Percentiles rank a stretch among this genome's conserved stretches.
These are phyloP conservation scores for Phaeoacremonium minimum DNA, from an alignment of 2,329 filamentous ascomycete species.

Conservation along the genomic window DNA sequence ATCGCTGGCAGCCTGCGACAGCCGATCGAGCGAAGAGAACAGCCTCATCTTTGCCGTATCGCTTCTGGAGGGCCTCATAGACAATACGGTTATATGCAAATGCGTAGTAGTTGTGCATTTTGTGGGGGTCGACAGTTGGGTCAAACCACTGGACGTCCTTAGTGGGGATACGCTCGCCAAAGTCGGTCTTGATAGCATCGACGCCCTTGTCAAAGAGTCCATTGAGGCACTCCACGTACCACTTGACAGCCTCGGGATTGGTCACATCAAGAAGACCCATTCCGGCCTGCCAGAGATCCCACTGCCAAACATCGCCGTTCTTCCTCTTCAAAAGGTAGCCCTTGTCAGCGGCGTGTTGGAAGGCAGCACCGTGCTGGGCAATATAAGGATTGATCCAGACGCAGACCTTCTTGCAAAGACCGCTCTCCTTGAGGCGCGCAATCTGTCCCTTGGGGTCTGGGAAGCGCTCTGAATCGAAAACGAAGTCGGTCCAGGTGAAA, in stretches of 20 bases:
- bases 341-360: constrained; percentile 55
- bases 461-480: constrained; percentile 62
- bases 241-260: constrained; percentile 59
- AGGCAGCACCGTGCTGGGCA: constrained; percentile 61
- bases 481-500: constrained; percentile 69
- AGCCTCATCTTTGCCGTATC: constrained; percentile 44
- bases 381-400: constrained; percentile 75
- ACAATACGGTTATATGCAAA: constrained; percentile 65
- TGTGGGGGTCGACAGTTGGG: constrained; percentile 54
- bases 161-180: constrained; percentile 64
- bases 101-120: constrained; percentile 71
- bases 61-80: constrained; percentile 55
- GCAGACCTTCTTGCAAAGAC: constrained; percentile 56
- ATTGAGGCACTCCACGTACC: constrained; percentile 59
- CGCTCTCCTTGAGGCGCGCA: constrained; percentile 53
- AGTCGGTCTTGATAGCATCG: constrained; percentile 68
- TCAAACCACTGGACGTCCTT: constrained; percentile 53
- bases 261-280: constrained; percentile 71
- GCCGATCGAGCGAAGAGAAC: constrained; percentile 62
- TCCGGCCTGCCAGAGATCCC: constrained; percentile 69
- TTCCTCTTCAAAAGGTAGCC: constrained; percentile 65
- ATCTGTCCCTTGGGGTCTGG: constrained; percentile 61
- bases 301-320: constrained; percentile 67
- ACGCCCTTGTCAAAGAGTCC: constrained; percentile 62
- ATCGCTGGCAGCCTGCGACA: constrained; percentile 60